Base-by-base conservation (phyloP, 768 basidiomycete species). In the Amyloporia xantha region DNA sequence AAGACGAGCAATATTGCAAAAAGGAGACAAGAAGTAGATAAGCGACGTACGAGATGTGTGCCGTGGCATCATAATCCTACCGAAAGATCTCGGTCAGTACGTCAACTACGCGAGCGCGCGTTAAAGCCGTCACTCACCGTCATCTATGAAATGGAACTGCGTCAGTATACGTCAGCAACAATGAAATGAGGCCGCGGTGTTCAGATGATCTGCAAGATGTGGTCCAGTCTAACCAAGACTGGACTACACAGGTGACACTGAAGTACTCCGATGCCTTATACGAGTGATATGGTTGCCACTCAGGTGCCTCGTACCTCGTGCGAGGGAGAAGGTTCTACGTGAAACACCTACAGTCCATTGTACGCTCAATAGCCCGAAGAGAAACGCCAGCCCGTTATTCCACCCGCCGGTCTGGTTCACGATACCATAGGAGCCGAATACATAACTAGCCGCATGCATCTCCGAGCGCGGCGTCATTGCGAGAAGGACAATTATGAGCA, bases 401-500 rank as follows among this genome's bases (percentile, higher is more conserved):
- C 81, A 83, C 51, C 84, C 90, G 24, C 88, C 87, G 1, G 89
- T 84, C 57, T 82, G 77, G 63, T 95, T 95, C 41, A 80, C 67
- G 44, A 89, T 62, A n/a, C 86, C 86, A 3, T 64, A 73, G 21
- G 79, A 72, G 12, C 86, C 87, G 57, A 94, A 95, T 6, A 91
- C 83, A 65, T 91, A 92, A 20, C 61, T 66, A 2, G 87, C 86
- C 24, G 83, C 52, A 61, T 93, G 89, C 88, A 92, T 91, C 50
- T 91, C 81, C 1, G 74, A 69, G 17, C 84, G 75, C 2, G 78
- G 73, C 1, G 86, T 89, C 52, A 69, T 86, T 19, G 88, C 83
- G 28, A 92, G 75, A 15, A 95, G 76, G 20, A 84, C 82, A 60
- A 95, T 86, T 55, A 92, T 84, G 59, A 93, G 91, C 23, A 91